Evolutionary conservation across 345 rosid species (phyloP), one percentile per base, ranked within the genome.

Genomic region (Sisymbrium altissimum): DNA sequence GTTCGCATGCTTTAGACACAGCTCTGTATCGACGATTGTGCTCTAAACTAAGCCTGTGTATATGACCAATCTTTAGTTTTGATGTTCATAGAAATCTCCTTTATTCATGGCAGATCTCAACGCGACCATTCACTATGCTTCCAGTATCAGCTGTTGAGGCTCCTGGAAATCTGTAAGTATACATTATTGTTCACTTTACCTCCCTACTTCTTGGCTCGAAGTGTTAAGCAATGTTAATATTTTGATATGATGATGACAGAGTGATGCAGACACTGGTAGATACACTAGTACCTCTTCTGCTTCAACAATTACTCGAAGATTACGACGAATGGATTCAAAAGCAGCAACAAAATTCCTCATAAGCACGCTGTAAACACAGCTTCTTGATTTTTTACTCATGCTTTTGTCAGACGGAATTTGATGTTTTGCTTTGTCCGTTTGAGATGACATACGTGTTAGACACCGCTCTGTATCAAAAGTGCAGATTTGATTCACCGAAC

Each of bases 181-280:
- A 55, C 25, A 25, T 1, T 32, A 30, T 9, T 74, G 17, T 59
- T 41, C 46, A n/a, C 46, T 40, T 39, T 12, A 23, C 29, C 48
- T 50, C 33, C 6, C 30, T 41, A 1, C 27, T 69, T 7, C 6
- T 32, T 67, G 30, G 45, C 46, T 64, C 7, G 0, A 63, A 63
- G 3, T 44, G 33, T 27, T 21, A 8, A 69, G 9, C 50, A 45
- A 17, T 18, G 61, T 18, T 70, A 23, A 10, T 19, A 38, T 30
- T 9, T 62, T 62, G 43, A 35, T 15, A 13, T 32, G 59, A 3
- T 45, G 56, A 64, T 76, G 56, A 44, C 92, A 89, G 96, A 81
- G 78, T 90, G 80, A 84, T 88, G 83, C 96, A 88, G 81, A 92
- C 98, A 64, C 81, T 89, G 10, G 76, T 88, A 71, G 98, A 89